Conservation (phyloP, 495 filamentous ascomycete genomes). For the Neurospora sp. region DNA sequence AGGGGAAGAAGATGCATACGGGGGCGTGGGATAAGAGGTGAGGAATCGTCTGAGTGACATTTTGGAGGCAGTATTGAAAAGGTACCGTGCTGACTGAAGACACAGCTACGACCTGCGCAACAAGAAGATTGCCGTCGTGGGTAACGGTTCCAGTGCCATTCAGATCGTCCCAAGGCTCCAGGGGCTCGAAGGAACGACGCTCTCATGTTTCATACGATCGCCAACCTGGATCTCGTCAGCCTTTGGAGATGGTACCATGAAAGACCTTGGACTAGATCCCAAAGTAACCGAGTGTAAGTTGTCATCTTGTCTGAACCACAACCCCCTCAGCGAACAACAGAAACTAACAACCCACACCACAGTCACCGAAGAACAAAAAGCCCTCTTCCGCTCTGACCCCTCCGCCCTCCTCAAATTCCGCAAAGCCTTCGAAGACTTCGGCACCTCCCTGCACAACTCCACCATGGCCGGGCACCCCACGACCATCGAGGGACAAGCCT, state of each 20-base stretch:
- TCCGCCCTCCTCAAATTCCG: slow-evolving; percentile 25
- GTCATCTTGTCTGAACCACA: not conserved
- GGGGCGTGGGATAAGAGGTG: slow-evolving; percentile 37
- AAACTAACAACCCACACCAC: not conserved
- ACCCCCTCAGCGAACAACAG: not conserved
- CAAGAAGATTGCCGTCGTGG: slow-evolving; percentile 44
- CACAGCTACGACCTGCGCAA: slow-evolving; percentile 35
- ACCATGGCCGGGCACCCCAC: slow-evolving; percentile 24
- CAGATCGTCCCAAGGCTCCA: slow-evolving; percentile 61
- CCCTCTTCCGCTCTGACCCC: slow-evolving; percentile 22
- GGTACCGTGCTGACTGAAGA: not conserved
- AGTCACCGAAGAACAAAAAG: slow-evolving; percentile 29
- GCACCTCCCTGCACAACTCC: slow-evolving; percentile 27
- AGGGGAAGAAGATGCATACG: slow-evolving; percentile 49
- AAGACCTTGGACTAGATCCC: slow-evolving; percentile 28
- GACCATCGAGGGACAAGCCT: slow-evolving; percentile 15
- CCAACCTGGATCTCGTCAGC: slow-evolving; percentile 52
- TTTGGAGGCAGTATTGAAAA: not conserved
- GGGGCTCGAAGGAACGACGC: slow-evolving; percentile 38
- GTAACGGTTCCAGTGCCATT: slow-evolving; percentile 56
- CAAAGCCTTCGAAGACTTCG: slow-evolving; percentile 30
- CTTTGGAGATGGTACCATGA: slow-evolving; percentile 33
- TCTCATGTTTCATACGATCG: slow-evolving; percentile 58
- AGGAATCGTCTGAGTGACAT: not conserved
- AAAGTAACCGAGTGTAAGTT: slow-evolving; percentile 25